Base-by-base conservation (phyloP, 164 flowering plant genomes). In the Amborella trichopoda region DNA sequence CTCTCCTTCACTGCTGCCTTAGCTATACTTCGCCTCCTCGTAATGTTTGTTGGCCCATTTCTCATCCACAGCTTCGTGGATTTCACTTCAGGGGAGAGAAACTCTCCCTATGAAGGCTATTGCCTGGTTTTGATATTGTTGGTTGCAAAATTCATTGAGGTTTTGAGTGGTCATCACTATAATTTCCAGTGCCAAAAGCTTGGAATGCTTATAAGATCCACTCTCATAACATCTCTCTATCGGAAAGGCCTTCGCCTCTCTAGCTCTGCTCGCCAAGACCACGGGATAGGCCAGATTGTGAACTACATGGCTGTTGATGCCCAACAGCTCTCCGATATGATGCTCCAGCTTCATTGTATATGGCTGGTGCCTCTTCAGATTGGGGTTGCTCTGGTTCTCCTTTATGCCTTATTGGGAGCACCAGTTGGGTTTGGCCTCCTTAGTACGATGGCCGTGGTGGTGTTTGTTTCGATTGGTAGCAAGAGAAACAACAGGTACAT, bases 301-400 rank as follows among this genome's bases (percentile, higher is more conserved):
- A 91, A 91, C 44, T 87, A 82, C 69, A 91, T 91, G 99, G 95
- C 94, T 4, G 94, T 91, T 0, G 99, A 91, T 65, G 94, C 95
- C 3, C 99, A 91, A 41, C 95, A 84, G 53, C 83, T 91, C 9
- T 84, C 96, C 12, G 95, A 91, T 57, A 82, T 87, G 93, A 77
- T 84, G 77, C 50, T 74, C 3, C 95, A 84, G 73, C 59, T 87
- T 0, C 96, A 93, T 40, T 52, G 70, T 28, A 36, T 93, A 13
- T 93, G 99, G 99, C 42, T 87, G 20, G 82, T 74, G 77, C 99
- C 96, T 0, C 18, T 88, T 24, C 96, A 93, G 59, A 60, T 88
- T 1, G 16, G 46, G 12, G 67, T 73, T 2, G 96, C 83, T 3
- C 59, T 88, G 30, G 65, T 38, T n/a, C 84, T 93, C 6, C 80